Percentiles rank a stretch among this genome's conserved stretches.
phyloP scores from a whole-genome alignment of 176 grass and related monocot species.

The Alopecurus myosuroides region DNA sequence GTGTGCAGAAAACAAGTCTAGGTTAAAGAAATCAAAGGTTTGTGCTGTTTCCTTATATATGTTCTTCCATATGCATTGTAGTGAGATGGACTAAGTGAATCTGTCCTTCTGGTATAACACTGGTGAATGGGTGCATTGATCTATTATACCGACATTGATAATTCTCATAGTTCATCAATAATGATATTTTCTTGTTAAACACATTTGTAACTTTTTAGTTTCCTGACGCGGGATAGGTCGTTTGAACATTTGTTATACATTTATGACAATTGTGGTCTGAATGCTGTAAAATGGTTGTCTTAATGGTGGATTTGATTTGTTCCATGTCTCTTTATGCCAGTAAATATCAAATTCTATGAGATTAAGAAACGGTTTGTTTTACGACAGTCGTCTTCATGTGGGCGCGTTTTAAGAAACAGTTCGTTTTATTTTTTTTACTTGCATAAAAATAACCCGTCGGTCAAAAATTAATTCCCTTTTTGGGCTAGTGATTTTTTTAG shows the following conservation, averaged over 20 bases:
- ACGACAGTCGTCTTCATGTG: no score
- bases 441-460: no score
- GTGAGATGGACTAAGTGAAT: slow-evolving; percentile 4
- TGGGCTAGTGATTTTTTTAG: no score
- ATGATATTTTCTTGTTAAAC: not conserved
- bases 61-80: not conserved
- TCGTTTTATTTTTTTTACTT: no score
- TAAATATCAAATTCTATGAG: not conserved
- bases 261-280: not conserved
- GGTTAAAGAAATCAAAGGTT: slow-evolving; percentile 99
- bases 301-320: not conserved
- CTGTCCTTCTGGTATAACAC: not conserved
- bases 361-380: no score
- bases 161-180: not conserved
- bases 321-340: not conserved
- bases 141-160: not conserved
- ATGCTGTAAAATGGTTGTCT: not conserved
- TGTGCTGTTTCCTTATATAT: not conserved
- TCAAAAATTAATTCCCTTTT: no score
- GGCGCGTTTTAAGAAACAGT: no score
- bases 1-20: slow-evolving; percentile 97
- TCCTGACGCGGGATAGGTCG: not conserved
- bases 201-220: not conserved
- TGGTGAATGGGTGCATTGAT: not conserved
- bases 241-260: not conserved